These are phyloP conservation scores for Calonectria pauciramosa DNA, from an alignment of 2,329 filamentous ascomycete genomes.

Conservation along the genomic window DNA sequence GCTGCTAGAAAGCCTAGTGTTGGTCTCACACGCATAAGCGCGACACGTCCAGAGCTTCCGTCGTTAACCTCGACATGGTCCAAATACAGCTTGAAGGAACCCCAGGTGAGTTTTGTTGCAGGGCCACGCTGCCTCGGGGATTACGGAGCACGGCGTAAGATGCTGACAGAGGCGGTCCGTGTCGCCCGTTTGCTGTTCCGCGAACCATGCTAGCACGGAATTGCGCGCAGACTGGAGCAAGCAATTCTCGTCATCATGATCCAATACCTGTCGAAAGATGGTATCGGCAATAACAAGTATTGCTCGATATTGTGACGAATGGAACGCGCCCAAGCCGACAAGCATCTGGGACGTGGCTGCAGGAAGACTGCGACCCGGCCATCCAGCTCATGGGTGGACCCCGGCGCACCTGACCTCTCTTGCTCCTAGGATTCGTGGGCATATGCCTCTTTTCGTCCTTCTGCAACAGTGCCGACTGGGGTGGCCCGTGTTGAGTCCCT, in stretches of 20 bases:
- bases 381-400: slow-evolving; percentile 41
- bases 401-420: slow-evolving; percentile 42
- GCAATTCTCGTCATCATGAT: slow-evolving; percentile 41
- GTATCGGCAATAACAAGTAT: slow-evolving; percentile 30
- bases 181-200: background rate
- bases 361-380: slow-evolving; percentile 30
- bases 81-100: slow-evolving; percentile 1
- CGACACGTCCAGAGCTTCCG: slow-evolving; percentile 17
- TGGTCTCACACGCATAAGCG: slow-evolving; percentile 28
- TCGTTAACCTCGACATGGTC: slow-evolving; percentile 11
- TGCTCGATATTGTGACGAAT: slow-evolving; percentile 36
- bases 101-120: background rate
- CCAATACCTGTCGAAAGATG: slow-evolving; percentile 26
- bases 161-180: slow-evolving; percentile 27
- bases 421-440: slow-evolving; percentile 39
- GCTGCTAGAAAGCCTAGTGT: slow-evolving; percentile 20
- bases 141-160: slow-evolving; percentile 12
- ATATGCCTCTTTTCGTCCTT: slow-evolving; percentile 41
- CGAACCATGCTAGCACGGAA: slow-evolving; percentile 7
- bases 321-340: slow-evolving; percentile 32
- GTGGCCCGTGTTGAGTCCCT: slow-evolving; percentile 25
- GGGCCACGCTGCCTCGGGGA: slow-evolving; percentile 3
- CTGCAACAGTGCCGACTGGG: slow-evolving; percentile 20
- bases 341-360: slow-evolving; percentile 42
- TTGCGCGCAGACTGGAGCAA: background rate